Evolutionary conservation across 1,284 basidiomycete species (phyloP), one percentile per base, ranked within the genome.

Genomic region (Thecaphora thlaspeos): DNA sequence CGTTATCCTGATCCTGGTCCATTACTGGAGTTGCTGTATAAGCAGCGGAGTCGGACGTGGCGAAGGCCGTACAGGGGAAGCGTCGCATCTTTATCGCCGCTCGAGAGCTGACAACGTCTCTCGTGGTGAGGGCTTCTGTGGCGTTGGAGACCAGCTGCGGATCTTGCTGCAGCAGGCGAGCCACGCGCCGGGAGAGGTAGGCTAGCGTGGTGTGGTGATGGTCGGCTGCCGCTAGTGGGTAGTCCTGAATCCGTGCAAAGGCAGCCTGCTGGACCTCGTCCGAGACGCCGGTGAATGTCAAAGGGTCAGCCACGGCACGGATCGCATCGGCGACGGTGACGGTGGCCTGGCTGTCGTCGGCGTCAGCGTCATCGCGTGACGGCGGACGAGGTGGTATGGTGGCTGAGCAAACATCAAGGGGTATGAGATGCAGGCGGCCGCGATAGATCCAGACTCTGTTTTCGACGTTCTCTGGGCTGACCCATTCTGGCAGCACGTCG

Each of bases 401-500:
- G 41, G 61, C 80, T 5, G 22, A 19, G 8, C 50, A 76, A 68
- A 90, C 82, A 74, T 83, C 82, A 70, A 91, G 83, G 18, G 91
- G 88, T 28, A 97, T 82, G 57, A 98, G 83, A 78, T 96, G 91
- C 12, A 97, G 81, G 68, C 85, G 86, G 24, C 86, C 88, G 68
- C 82, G 81, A 79, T 87, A 82, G 64, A 97, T 87, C 94, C 93
- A 97, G 71, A 96, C 87, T 82, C 95, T 86, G 80, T 96, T 94
- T 75, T 87, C 85, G 39, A 91, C 87, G 76, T 93, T 92, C 41
- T 87, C 84, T 1, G 94, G 95, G 12, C 87, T 88, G 41, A 97
- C 86, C 95, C 94, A 98, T 1, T 83, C 80, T 4, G 94, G 93
- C 11, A 99, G 81, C 43, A 82, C 83, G 50, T 97, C 88, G 11